Percentiles rank a stretch among this genome's conserved stretches.
Evolutionary conservation across 1,284 basidiomycete genomes (phyloP).

Genomic region (Lentinus polychrous): DNA sequence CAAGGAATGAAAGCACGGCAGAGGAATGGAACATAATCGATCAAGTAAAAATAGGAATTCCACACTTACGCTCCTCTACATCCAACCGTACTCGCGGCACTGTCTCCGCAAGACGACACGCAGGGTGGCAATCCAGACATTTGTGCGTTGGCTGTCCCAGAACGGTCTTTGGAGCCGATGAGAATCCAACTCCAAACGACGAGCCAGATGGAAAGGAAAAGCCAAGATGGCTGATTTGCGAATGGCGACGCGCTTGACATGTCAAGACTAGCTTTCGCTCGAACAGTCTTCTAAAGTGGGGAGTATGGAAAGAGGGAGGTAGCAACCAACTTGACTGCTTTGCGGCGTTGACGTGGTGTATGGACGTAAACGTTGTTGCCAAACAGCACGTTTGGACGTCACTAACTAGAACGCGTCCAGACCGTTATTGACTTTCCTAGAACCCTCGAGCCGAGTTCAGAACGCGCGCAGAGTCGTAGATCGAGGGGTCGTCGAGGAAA

Average conservation of each 20-base stretch:
- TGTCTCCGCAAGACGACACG: neutral
- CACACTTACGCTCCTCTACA: slow-evolving; percentile 5
- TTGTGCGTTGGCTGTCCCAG: neutral
- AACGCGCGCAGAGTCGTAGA: too few relatives aligned
- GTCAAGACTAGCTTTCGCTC: neutral
- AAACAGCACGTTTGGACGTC: too few relatives aligned
- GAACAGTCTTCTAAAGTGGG: neutral
- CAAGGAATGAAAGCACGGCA: too few relatives aligned
- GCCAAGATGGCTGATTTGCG: slow-evolving; percentile 1
- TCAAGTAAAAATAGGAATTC: neutral
- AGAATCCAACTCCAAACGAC: slow-evolving; percentile 5
- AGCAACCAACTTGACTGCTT: neutral
- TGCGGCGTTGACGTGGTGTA: too few relatives aligned
- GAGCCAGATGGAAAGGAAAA: slow-evolving; percentile 4
- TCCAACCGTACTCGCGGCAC: neutral
- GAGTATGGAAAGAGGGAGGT: too few relatives aligned
- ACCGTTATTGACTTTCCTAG: too few relatives aligned
- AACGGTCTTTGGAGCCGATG: neutral
- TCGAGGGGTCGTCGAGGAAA: too few relatives aligned
- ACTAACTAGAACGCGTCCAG: too few relatives aligned
- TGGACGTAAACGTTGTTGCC: too few relatives aligned
- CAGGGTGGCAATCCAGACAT: slow-evolving; percentile 1
- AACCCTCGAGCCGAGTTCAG: too few relatives aligned
- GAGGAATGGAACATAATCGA: neutral
- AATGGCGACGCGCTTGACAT: neutral